Conservation (phyloP, 371 early-diverging fungal species). For the Mortierella sp. region DNA sequence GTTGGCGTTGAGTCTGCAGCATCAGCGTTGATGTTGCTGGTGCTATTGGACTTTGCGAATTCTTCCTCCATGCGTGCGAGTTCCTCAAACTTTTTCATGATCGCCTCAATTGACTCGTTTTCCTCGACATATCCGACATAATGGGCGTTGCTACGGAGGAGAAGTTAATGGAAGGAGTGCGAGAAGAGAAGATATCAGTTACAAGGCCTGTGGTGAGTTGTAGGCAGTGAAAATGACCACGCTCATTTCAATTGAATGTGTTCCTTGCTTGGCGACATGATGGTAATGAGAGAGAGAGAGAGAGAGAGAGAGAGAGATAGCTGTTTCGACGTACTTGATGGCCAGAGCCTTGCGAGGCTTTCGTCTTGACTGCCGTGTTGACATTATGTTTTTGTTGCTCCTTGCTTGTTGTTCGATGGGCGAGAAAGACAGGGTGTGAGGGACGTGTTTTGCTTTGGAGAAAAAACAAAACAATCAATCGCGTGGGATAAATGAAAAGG, state of each 20-base stretch:
- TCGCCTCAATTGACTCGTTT: slow-evolving; percentile 93
- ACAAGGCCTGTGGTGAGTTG: not conserved
- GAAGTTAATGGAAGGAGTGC: not conserved
- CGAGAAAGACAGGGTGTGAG: not conserved
- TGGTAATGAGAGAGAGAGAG: not conserved
- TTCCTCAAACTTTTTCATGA: slow-evolving; percentile 97
- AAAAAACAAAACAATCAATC: not conserved
- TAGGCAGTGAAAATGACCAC: not conserved
- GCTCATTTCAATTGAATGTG: not conserved
- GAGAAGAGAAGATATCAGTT: not conserved
- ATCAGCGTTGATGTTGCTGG: not conserved
- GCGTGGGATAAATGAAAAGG: not conserved
- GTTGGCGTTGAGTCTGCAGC: not conserved
- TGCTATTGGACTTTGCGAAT: slow-evolving; percentile 64
- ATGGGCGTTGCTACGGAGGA: slow-evolving; percentile 76
- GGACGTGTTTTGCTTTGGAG: not conserved
- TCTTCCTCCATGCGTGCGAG: slow-evolving; percentile 90
- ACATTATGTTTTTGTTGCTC: slow-evolving; percentile 17
- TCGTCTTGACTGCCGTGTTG: slow-evolving; percentile 46
- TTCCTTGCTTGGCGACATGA: not conserved
- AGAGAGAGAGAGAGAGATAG: too few relatives aligned
- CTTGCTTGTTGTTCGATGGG: not conserved
- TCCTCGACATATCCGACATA: slow-evolving; percentile 98
- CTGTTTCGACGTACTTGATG: slow-evolving; percentile 35
- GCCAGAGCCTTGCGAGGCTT: slow-evolving; percentile 47